Conservation (phyloP, 2,329 filamentous ascomycete genomes). For the Aureobasidium sp. region DNA sequence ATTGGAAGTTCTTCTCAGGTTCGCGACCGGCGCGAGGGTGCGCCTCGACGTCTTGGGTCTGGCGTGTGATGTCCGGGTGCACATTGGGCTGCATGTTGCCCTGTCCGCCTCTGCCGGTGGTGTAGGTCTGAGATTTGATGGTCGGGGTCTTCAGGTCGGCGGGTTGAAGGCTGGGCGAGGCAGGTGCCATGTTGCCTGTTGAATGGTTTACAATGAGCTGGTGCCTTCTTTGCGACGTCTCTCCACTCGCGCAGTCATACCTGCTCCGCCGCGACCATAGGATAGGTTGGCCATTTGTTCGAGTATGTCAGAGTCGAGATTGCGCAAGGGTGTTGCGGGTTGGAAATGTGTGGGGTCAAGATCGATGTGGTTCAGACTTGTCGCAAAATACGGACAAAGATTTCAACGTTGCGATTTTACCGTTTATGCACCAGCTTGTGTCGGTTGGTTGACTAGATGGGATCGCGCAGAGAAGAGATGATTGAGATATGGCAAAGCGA, state of each 20-base stretch:
- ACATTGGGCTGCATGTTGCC: conserved; percentile 84
- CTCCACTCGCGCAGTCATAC: conserved; percentile 29
- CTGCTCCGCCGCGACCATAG: conserved; percentile 71
- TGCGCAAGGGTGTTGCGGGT: not conserved
- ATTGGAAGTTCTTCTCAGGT: conserved; percentile 53
- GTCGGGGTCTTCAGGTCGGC: conserved; percentile 70
- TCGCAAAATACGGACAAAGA: not conserved
- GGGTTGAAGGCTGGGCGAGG: conserved; percentile 29
- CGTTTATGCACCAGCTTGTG: not conserved
- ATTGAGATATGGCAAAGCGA: not conserved
- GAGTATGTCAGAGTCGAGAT: not conserved
- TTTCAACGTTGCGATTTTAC: conserved; percentile 2
- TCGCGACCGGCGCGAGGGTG: conserved; percentile 40
- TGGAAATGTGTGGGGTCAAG: not conserved
- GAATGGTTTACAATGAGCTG: not conserved
- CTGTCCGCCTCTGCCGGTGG: conserved; percentile 79
- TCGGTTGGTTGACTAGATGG: not conserved
- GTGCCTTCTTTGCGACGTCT: not conserved
- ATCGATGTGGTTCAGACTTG: not conserved
- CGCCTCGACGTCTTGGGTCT: conserved; percentile 73
- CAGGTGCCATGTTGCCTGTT: conserved; percentile 42
- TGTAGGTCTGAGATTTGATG: conserved; percentile 76
- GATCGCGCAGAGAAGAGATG: not conserved
- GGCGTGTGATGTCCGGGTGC: conserved; percentile 61
- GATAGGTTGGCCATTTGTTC: conserved; percentile 36